These are phyloP conservation scores for Colletotrichum falcatum DNA, from an alignment of 2,329 filamentous ascomycete genomes.

Conservation along the genomic window DNA sequence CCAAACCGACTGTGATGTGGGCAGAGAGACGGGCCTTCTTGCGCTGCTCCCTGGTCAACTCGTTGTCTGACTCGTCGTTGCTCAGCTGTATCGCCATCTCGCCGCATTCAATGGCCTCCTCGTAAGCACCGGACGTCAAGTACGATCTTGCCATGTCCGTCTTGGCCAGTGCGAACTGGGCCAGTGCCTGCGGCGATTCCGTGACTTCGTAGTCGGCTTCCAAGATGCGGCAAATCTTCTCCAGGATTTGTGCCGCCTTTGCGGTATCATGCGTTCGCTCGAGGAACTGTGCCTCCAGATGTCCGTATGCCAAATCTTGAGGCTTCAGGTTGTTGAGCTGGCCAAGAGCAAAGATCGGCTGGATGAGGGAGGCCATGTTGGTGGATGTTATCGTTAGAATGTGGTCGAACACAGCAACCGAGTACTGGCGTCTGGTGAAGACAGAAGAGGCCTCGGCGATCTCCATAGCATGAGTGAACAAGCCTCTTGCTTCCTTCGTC, in stretches of 20 bases:
- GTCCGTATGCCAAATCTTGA: slow-evolving; percentile 77
- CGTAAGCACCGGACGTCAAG: slow-evolving; percentile 75
- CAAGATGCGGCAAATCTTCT: slow-evolving; percentile 74
- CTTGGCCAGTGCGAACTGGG: slow-evolving; percentile 83
- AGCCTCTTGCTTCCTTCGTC: slow-evolving; percentile 78
- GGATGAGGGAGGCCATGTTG: slow-evolving; percentile 75
- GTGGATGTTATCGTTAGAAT: slow-evolving; percentile 69
- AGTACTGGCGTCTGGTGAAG: slow-evolving; percentile 82
- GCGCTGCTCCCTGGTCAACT: slow-evolving; percentile 73
- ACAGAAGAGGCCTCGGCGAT: slow-evolving; percentile 83
- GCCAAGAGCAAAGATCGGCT: slow-evolving; percentile 88
- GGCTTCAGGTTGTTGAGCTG: slow-evolving; percentile 82
- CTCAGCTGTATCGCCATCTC: slow-evolving; percentile 84
- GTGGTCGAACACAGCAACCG: slow-evolving; percentile 85
- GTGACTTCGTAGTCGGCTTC: slow-evolving; percentile 88
- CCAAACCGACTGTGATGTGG: slow-evolving; percentile 86
- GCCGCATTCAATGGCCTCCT: slow-evolving; percentile 80
- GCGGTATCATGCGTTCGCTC: slow-evolving; percentile 81
- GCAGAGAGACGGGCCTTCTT: slow-evolving; percentile 82
- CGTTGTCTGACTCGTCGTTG: slow-evolving; percentile 75
- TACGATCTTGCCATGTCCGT: slow-evolving; percentile 88
- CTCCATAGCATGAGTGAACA: slow-evolving; percentile 95
- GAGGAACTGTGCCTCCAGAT: slow-evolving; percentile 83
- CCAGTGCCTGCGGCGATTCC: slow-evolving; percentile 80
- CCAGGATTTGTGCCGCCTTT: slow-evolving; percentile 73